These are phyloP conservation scores for Psilocybe sp. DNA, from an alignment of 768 basidiomycete genomes.

Conservation along the genomic window DNA sequence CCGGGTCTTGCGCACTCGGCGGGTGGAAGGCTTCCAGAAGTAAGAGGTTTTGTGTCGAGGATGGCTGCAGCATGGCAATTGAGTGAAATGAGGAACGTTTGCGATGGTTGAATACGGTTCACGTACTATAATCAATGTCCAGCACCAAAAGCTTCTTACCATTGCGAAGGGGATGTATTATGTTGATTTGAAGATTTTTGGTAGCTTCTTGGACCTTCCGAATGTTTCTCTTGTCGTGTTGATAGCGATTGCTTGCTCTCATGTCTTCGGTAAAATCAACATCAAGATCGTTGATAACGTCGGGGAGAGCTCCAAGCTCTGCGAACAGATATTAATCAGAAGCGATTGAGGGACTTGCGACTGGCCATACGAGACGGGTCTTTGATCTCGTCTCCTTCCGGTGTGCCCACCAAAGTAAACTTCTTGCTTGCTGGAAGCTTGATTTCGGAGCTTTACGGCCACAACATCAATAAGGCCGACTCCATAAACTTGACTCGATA, in stretches of 20 bases:
- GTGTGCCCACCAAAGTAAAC: conserved; percentile 85
- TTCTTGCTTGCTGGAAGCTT: conserved; percentile 60
- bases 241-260: conserved; percentile 55
- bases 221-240: conserved; percentile 76
- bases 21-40: conserved; percentile 77
- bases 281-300: conserved; percentile 79
- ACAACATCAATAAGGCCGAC: background rate
- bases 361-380: conserved; percentile 58
- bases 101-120: background rate
- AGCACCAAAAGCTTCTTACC: conserved; percentile 83
- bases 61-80: conserved; percentile 49
- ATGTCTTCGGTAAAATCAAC: conserved; percentile 70
- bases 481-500: no score
- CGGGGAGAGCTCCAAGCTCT: conserved; percentile 67
- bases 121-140: conserved; percentile 84
- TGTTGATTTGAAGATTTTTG: conserved; percentile 57
- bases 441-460: conserved; percentile 48
- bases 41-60: conserved; percentile 80
- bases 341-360: background rate
- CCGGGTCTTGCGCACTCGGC: conserved; percentile 80
- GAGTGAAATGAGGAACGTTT: background rate
- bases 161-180: conserved; percentile 73
- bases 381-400: conserved; percentile 82
- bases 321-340: conserved; percentile 2
- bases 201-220: conserved; percentile 78